Evolutionary conservation across 192 early-diverging fungal genomes (phyloP).

Genomic region (Coemansia sp.): DNA sequence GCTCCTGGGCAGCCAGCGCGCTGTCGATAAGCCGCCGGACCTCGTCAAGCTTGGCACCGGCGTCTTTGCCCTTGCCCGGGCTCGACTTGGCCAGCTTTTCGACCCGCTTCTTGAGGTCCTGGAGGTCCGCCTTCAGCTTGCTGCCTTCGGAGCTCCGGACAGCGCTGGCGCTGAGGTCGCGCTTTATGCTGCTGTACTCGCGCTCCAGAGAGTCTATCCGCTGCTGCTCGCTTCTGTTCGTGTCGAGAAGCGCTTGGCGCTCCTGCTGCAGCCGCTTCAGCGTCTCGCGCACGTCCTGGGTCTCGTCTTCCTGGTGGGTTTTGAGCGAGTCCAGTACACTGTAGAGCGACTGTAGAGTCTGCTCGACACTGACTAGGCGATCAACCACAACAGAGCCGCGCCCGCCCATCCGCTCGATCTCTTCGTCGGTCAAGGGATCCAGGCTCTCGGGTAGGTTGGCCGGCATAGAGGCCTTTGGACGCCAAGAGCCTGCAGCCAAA

Average conservation of each 20-base stretch:
- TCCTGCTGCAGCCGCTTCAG: conserved; percentile 34
- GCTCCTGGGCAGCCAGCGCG: conserved; percentile 33
- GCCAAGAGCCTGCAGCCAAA: not conserved
- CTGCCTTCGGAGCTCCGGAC: conserved; percentile 9
- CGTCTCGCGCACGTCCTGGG: conserved; percentile 30
- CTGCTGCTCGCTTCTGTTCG: conserved; percentile 31
- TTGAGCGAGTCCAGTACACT: conserved; percentile 35
- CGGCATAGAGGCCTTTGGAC: not conserved
- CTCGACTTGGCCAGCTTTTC: conserved; percentile 30
- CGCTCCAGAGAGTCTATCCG: conserved; percentile 41
- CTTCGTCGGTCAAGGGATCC: conserved; percentile 27
- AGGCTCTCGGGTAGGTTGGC: conserved; percentile 1
- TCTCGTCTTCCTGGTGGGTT: conserved; percentile 31
- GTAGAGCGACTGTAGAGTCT: conserved; percentile 38
- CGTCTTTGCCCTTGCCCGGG: conserved; percentile 6
- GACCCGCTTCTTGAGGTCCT: conserved; percentile 20
- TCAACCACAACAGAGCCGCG: conserved; percentile 26
- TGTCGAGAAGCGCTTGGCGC: conserved; percentile 18
- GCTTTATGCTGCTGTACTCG: conserved; percentile 31
- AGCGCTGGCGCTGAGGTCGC: conserved; percentile 21
- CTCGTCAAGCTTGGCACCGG: conserved; percentile 13
- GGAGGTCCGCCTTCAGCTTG: conserved; percentile 21
- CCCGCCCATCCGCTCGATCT: conserved; percentile 30
- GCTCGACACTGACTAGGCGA: conserved; percentile 34
- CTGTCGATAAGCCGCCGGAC: conserved; percentile 34